Evolutionary conservation across 2,329 filamentous ascomycete genomes (phyloP), one percentile per base, ranked within the genome.

Genomic region (Aurifilum marmelostoma): DNA sequence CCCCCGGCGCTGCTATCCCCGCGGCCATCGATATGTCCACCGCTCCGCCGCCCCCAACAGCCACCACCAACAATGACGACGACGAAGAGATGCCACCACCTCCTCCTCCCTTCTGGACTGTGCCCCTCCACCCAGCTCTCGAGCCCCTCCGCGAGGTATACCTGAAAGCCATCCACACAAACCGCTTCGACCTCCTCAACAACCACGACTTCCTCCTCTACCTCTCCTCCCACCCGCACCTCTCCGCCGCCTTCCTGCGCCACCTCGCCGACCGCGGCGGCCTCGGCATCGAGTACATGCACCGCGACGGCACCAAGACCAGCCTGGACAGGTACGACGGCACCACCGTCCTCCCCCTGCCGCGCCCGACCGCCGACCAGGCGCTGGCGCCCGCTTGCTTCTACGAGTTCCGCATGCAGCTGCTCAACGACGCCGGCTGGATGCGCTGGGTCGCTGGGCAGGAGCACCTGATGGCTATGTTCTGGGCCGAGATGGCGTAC

Each of bases 131-230:
- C 34, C 52, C 52, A 1, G 52, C 47, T 14, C 34, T 65, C 32
- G 50, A 34, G 34, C 34, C 50, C 16, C 50, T 65, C 24, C 63
- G 37, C 37, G 32, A 47, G 8, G 14, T 37, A 9, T 66, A 61
- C 54, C 29, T 67, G 21, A 18, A 41, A 12, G 21, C 47, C 21
- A 24, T 67, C 29, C 54, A 67, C 41, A 2, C 47, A 1, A 34
- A 67, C 65, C 65, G 65, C 39, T 67, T 67, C 41, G 41, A 50
- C 21, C 65, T 67, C 34, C 43, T 67, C 16, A 67, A 62, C 58
- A 67, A 62, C 41, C 21, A n/a, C 27, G 27, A 11, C 29, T 54
- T 67, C 58, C 56, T 67, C n/a, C 41, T 50, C 29, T 41, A 27
- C 58, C 56, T 62, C 41, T 29, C 65, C 14, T n/a, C 39, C 12